A percentile compares a stretch with the other conserved stretches of the same genome.
Conservation (phyloP, 2,329 filamentous ascomycete species). For the Cercospora zeae-maydis region DNA sequence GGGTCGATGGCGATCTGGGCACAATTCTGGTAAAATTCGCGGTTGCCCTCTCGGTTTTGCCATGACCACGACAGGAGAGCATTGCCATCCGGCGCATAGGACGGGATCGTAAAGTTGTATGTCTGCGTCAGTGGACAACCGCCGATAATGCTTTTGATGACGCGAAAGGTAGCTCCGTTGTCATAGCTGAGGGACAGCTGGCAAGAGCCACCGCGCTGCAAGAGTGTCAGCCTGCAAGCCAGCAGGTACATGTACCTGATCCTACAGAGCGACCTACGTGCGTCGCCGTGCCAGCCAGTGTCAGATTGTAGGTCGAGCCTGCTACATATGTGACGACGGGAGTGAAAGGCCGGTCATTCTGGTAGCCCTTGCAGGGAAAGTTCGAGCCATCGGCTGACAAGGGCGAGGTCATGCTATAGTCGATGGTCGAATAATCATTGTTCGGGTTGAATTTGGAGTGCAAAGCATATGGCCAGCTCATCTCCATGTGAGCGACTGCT, state of each 20-base stretch:
- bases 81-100: constrained; percentile 56
- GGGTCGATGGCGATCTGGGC: constrained; percentile 47
- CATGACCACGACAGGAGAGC: constrained; percentile 69
- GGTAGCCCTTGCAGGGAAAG: constrained; percentile 73
- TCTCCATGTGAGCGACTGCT: constrained; percentile 50
- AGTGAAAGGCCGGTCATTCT: constrained; percentile 49
- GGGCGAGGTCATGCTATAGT: constrained; percentile 71
- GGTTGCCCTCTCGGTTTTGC: constrained; percentile 56
- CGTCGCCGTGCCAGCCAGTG: constrained; percentile 55
- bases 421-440: constrained; percentile 47
- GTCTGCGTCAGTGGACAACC: constrained; percentile 51
- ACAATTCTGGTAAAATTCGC: constrained; percentile 67
- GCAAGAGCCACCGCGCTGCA: constrained; percentile 64
- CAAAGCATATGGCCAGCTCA: constrained; percentile 54
- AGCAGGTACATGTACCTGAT: neutral
- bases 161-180: constrained; percentile 65
- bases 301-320: constrained; percentile 61
- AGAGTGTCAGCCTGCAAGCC: neutral
- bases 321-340: constrained; percentile 60
- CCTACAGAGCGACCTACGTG: constrained; percentile 6
- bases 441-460: constrained; percentile 50
- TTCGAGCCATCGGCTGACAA: constrained; percentile 58
- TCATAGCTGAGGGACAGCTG: constrained; percentile 74
- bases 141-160: constrained; percentile 62
- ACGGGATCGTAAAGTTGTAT: constrained; percentile 65